Evolutionary conservation across 805 yeast genomes (phyloP).

Genomic region (Monosporozyma solicola): DNA sequence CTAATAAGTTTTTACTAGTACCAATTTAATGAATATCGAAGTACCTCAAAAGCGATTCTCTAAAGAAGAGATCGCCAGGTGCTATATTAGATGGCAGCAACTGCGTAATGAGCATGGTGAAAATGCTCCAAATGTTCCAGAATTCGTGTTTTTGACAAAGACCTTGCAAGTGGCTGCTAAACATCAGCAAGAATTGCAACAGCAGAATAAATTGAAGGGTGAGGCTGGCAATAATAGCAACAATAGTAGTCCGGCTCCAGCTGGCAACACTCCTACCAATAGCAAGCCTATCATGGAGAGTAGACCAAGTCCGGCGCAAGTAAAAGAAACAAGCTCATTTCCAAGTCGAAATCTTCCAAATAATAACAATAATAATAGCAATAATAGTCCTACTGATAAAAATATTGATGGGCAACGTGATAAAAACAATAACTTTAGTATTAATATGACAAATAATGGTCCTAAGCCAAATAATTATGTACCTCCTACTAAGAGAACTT

Average conservation of each 20-base stretch:
- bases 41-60: conserved; percentile 27
- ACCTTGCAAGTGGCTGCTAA: conserved; percentile 29
- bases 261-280: not conserved
- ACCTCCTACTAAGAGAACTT: not conserved
- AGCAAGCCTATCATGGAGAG: not conserved
- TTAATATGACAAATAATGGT: not conserved
- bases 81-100: conserved; percentile 32
- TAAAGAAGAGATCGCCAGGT: conserved; percentile 31
- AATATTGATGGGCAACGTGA: not conserved
- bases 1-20: not conserved
- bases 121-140: conserved; percentile 28
- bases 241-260: not conserved
- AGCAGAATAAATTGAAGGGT: conserved; percentile 6
- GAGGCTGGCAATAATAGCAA: not conserved
- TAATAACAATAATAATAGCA: not conserved
- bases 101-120: conserved; percentile 30
- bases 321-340: not conserved
- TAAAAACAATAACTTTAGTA: not conserved
- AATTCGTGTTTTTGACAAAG: conserved; percentile 29
- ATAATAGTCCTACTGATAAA: not conserved
- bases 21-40: conserved; percentile 16
- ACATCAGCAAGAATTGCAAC: conserved; percentile 26
- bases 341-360: conserved; percentile 7
- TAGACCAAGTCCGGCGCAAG: not conserved
- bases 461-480: not conserved